Conservation (phyloP, 2,329 filamentous ascomycete species). For the Trichoderma atrobrunneum region DNA sequence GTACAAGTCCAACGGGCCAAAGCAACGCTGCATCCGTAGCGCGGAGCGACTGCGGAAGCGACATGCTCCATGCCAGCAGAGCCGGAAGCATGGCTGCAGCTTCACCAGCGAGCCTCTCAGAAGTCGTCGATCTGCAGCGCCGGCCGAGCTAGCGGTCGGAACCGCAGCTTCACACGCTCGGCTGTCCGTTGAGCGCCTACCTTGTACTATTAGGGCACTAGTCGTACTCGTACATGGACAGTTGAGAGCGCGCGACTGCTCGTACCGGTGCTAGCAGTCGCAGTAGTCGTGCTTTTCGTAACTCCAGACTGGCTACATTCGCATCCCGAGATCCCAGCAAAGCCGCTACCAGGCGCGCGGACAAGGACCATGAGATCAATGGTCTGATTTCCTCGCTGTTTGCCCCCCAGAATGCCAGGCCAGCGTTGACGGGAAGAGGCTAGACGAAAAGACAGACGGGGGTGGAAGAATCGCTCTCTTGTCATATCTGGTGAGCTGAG, state of each 20-base stretch:
- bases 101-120: conserved; percentile 10
- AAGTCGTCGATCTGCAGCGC: conserved; percentile 16
- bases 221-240: not conserved
- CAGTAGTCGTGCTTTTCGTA: not conserved
- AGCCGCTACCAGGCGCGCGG: not conserved
- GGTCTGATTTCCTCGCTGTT: conserved; percentile 1
- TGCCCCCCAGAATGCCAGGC: not conserved
- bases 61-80: not conserved
- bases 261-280: not conserved
- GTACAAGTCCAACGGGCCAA: not conserved
- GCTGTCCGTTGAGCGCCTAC: not conserved
- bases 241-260: not conserved
- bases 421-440: not conserved
- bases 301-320: not conserved
- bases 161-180: conserved; percentile 13
- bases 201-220: not conserved
- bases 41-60: conserved; percentile 12
- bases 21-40: conserved; percentile 11
- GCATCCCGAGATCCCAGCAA: not conserved
- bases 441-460: not conserved
- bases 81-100: conserved; percentile 1
- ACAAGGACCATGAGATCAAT: conserved; percentile 9
- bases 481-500: not conserved
- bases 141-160: conserved; percentile 11
- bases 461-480: not conserved